Conservation (phyloP, 2,329 filamentous ascomycete species). For the Neofusicoccum kwambonambiense region DNA sequence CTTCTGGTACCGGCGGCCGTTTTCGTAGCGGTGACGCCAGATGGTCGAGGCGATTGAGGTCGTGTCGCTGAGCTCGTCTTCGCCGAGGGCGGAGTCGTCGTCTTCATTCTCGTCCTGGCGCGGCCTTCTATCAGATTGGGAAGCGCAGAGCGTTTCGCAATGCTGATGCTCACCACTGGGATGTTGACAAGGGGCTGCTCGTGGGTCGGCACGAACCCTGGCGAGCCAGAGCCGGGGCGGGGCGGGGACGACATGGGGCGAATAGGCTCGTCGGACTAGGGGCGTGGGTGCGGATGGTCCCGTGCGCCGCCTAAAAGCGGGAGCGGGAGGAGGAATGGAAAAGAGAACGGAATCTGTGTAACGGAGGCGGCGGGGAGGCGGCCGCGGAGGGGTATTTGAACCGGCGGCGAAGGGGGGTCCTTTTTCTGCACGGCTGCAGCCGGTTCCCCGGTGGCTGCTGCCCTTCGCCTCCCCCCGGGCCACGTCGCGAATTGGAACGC, state of each 20-base stretch:
- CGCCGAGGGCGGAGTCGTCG: slow-evolving; percentile 26
- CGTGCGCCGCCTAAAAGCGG: background rate
- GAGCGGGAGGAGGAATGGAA: background rate
- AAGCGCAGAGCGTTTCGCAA: background rate
- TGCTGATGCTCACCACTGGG: background rate
- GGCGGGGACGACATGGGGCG: slow-evolving; percentile 4
- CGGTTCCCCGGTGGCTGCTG: background rate
- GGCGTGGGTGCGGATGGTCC: background rate
- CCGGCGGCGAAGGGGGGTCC: background rate
- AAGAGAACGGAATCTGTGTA: background rate
- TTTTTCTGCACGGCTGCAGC: background rate
- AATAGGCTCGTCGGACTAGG: background rate
- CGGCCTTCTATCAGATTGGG: background rate
- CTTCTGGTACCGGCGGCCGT: slow-evolving; percentile 18
- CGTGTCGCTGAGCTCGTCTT: slow-evolving; percentile 29
- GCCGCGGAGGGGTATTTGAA: background rate
- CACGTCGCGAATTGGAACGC: background rate
- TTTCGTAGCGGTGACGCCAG: slow-evolving; percentile 29
- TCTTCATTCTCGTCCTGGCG: slow-evolving; percentile 20
- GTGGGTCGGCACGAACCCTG: background rate
- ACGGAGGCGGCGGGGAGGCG: background rate
- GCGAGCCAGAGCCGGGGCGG: background rate
- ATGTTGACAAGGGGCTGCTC: slow-evolving; percentile 4
- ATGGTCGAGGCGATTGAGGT: slow-evolving; percentile 33
- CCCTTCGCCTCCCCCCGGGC: background rate